phyloP scores from a whole-genome alignment of 1,139 yeast genomes.

The Blastobotrys capitulatus region DNA sequence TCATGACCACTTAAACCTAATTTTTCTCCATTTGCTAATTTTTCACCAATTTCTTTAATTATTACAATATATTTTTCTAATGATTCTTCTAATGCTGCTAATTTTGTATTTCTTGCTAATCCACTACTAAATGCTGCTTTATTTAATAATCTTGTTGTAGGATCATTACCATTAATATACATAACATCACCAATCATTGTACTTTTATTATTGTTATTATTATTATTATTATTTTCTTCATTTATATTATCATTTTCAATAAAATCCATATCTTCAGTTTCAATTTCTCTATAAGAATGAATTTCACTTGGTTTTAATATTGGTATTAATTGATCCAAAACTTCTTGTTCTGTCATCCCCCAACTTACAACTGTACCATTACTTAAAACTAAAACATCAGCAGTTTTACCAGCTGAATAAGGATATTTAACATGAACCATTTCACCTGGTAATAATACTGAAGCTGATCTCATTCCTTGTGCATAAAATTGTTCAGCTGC shows the following conservation, averaged over 20 bases:
- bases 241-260: conserved; percentile 41
- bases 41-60: conserved; percentile 61
- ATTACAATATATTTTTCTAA: conserved; percentile 60
- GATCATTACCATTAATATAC: conserved; percentile 48
- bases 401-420: conserved; percentile 35
- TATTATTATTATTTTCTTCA: no score
- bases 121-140: conserved; percentile 90
- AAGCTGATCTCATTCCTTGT: conserved; percentile 37
- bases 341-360: conserved; percentile 57
- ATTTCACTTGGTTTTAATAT: conserved; percentile 44
- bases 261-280: conserved; percentile 85
- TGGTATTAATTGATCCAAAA: conserved; percentile 40
- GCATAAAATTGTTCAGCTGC: conserved; percentile 36
- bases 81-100: conserved; percentile 69
- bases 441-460: conserved; percentile 61
- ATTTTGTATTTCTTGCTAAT: conserved; percentile 74
- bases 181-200: conserved; percentile 64
- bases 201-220: conserved; percentile 24
- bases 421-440: conserved; percentile 46
- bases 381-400: conserved; percentile 57
- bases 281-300: conserved; percentile 47
- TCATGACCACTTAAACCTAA: conserved; percentile 55
- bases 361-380: conserved; percentile 80
- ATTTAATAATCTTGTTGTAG: conserved; percentile 52
- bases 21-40: conserved; percentile 55